Percentiles rank a stretch among this genome's conserved stretches.
phyloP scores from a whole-genome alignment of 345 rosid species.

The Populus davidiana region DNA sequence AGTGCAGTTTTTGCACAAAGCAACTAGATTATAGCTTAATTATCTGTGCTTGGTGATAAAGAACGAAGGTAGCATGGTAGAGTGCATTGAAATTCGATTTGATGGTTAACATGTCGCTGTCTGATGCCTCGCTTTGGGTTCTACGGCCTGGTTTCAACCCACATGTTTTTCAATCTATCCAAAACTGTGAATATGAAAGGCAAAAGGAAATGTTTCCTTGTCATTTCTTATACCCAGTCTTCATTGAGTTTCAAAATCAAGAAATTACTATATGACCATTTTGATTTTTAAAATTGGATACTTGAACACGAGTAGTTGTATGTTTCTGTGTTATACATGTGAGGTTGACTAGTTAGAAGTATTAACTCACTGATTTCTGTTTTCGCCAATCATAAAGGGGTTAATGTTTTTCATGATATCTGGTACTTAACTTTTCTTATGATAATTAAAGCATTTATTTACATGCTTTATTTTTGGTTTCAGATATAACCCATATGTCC shows the following conservation, averaged over 20 bases:
- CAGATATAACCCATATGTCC: constrained; percentile 96
- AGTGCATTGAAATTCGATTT: not conserved
- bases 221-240: not conserved
- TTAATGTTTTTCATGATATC: not conserved
- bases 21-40: not conserved
- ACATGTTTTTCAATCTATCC: not conserved
- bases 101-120: not conserved
- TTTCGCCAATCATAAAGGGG: not conserved
- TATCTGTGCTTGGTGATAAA: not conserved
- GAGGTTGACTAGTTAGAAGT: not conserved
- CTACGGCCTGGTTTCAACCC: not conserved
- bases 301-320: not conserved
- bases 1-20: not conserved
- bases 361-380: not conserved
- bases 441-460: not conserved
- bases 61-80: not conserved
- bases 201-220: not conserved
- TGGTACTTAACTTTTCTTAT: not conserved
- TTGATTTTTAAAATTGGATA: not conserved
- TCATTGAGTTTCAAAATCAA: not conserved
- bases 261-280: not conserved
- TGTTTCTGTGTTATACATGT: not conserved
- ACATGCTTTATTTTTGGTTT: constrained; percentile 5
- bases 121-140: not conserved
- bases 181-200: not conserved